Percentiles rank a stretch among this genome's conserved stretches.
Evolutionary conservation across 2,329 filamentous ascomycete species (phyloP).

Genomic region (Botrytis elliptica): DNA sequence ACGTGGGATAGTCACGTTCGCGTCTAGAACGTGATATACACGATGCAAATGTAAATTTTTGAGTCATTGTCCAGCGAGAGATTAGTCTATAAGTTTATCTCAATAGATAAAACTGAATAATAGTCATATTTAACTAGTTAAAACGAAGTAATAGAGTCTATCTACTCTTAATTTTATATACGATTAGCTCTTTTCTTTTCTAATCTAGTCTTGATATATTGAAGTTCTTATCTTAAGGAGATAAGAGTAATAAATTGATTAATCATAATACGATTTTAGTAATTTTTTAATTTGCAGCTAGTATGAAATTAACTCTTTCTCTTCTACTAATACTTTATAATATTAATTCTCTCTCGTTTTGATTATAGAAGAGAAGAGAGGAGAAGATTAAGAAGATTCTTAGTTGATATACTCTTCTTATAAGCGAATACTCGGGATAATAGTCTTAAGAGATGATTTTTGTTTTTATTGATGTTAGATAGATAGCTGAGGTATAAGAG

Average conservation of each 20-base stretch:
- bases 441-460: too few relatives aligned
- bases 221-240: fast-evolving
- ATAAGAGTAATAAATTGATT: neutral
- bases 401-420: too few relatives aligned
- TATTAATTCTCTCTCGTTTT: neutral
- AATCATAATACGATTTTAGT: fast-evolving
- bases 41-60: too few relatives aligned
- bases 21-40: fast-evolving
- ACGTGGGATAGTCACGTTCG: fast-evolving
- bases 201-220: fast-evolving
- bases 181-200: neutral
- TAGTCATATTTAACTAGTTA: too few relatives aligned
- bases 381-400: too few relatives aligned
- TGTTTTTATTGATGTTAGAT: too few relatives aligned
- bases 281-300: fast-evolving
- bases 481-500: too few relatives aligned
- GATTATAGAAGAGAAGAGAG: neutral
- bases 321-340: neutral
- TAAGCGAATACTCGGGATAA: too few relatives aligned
- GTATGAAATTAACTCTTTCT: fast-evolving
- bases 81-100: too few relatives aligned
- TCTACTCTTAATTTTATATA: neutral
- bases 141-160: neutral
- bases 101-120: too few relatives aligned
- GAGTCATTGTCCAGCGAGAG: neutral